These are phyloP conservation scores for Senna siamea DNA, from an alignment of 306 rosid genomes.

Conservation along the genomic window DNA sequence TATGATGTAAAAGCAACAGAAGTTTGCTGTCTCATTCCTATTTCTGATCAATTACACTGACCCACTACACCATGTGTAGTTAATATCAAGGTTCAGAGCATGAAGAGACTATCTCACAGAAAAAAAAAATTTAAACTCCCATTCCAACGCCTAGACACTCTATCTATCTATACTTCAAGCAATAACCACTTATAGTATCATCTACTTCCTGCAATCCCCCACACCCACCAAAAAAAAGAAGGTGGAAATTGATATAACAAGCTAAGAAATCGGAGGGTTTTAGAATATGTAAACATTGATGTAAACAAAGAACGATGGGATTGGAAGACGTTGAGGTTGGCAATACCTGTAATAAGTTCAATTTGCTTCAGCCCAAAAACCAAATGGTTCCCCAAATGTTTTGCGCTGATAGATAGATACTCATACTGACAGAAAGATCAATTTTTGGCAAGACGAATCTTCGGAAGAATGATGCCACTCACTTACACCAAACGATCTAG, in stretches of 20 bases:
- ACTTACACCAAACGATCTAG: neutral
- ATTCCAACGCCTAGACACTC: neutral
- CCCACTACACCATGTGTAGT: constrained; percentile 6
- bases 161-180: neutral
- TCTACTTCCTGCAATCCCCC: constrained; percentile 7
- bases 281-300: neutral
- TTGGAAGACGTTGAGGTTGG: neutral
- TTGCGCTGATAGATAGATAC: neutral
- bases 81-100: constrained; percentile 3
- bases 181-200: neutral
- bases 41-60: constrained; percentile 27
- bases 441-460: constrained; percentile 28
- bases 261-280: constrained; percentile 1
- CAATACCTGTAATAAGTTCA: constrained; percentile 24
- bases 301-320: no score
- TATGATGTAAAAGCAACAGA: neutral
- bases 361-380: neutral
- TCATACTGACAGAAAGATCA: no score
- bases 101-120: neutral
- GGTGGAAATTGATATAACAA: constrained; percentile 1
- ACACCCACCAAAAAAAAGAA: neutral
- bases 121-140: neutral
- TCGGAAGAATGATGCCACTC: constrained; percentile 37
- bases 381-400: neutral
- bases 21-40: constrained; percentile 5